These are phyloP conservation scores for Ganoderma lucidum DNA, from an alignment of 1,284 basidiomycete species.

Conservation along the genomic window DNA sequence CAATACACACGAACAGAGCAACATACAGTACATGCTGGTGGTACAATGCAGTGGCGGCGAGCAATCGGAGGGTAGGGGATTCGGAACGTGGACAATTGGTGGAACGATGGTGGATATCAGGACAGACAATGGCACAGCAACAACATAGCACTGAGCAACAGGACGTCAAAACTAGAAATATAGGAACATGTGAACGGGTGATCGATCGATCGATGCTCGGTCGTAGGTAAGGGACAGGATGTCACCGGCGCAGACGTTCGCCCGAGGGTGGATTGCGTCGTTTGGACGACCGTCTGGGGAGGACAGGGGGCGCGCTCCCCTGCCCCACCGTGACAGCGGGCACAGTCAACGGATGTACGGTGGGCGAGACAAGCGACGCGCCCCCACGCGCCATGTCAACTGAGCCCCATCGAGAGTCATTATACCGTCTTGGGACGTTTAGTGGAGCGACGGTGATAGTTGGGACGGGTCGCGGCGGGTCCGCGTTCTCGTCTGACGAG, in stretches of 20 bases:
- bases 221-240: background rate
- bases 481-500: conserved; percentile 13
- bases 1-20: background rate
- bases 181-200: background rate
- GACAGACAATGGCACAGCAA: background rate
- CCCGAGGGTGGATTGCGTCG: conserved; percentile 21
- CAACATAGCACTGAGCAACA: conserved; percentile 4
- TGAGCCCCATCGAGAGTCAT: conserved; percentile 9
- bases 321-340: background rate
- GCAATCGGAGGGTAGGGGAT: background rate
- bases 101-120: background rate
- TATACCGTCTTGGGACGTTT: conserved; percentile 18
- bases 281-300: conserved; percentile 26
- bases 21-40: conserved; percentile 1
- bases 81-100: background rate
- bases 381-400: conserved; percentile 19
- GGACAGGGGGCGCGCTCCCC: conserved; percentile 6
- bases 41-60: conserved; percentile 4
- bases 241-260: conserved; percentile 14
- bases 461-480: background rate
- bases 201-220: conserved; percentile 2
- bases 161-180: background rate
- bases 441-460: conserved; percentile 20
- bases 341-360: background rate
- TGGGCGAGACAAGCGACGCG: conserved; percentile 3